These are phyloP conservation scores for Glonium stellatum DNA, from an alignment of 495 filamentous ascomycete species.

Conservation along the genomic window DNA sequence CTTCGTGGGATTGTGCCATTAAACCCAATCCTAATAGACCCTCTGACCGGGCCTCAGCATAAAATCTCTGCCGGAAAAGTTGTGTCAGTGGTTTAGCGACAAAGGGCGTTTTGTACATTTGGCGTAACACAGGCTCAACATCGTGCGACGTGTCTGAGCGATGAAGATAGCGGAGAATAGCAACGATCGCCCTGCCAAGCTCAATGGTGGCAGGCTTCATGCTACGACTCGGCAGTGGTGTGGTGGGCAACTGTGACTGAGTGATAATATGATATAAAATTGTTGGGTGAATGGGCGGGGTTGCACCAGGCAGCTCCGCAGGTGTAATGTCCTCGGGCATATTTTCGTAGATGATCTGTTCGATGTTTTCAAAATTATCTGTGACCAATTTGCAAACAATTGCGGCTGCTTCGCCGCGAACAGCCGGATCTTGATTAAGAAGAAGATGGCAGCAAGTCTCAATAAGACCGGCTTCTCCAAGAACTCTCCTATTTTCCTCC, in stretches of 20 bases:
- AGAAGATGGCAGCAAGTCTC: conserved; percentile 16
- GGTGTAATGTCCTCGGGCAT: conserved; percentile 10
- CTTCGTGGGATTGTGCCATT: conserved; percentile 18
- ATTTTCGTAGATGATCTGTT: conserved; percentile 11
- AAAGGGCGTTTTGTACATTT: conserved; percentile 16
- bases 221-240: conserved; percentile 21
- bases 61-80: conserved; percentile 25
- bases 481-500: conserved; percentile 9
- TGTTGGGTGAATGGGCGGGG: conserved; percentile 4
- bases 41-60: conserved; percentile 24
- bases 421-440: conserved; percentile 12
- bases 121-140: background rate
- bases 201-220: conserved; percentile 26
- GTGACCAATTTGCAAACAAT: conserved; percentile 21
- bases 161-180: conserved; percentile 17
- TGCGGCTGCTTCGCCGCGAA: conserved; percentile 25
- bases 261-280: conserved; percentile 17
- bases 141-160: conserved; percentile 8
- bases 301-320: conserved; percentile 3
- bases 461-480: conserved; percentile 19
- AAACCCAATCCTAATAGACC: conserved; percentile 24
- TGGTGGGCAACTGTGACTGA: conserved; percentile 15
- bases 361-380: conserved; percentile 13
- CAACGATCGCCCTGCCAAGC: conserved; percentile 18
- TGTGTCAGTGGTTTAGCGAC: conserved; percentile 19